Conservation (phyloP, 176 grass and related monocot species). For the Avena sativa region DNA sequence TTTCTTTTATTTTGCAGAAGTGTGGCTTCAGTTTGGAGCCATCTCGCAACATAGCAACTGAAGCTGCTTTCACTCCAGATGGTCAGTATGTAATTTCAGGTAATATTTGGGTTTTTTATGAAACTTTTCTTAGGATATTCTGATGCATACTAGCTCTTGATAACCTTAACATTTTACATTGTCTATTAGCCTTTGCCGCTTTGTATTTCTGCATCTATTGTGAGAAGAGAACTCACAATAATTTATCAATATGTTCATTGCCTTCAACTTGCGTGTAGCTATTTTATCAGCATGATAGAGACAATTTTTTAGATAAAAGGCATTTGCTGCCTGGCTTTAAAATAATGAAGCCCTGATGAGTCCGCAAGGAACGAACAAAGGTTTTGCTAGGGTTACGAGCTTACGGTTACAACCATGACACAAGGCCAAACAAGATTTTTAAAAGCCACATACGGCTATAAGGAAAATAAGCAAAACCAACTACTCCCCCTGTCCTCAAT, state of each 20-base stretch:
- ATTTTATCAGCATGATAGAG: slow-evolving; percentile 23
- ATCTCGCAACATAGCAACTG: slow-evolving; percentile 82
- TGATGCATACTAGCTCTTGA: slow-evolving; percentile 11
- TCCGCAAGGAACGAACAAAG: no score
- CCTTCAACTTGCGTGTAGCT: slow-evolving; percentile 23
- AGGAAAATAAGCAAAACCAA: no score
- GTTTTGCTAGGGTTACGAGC: no score
- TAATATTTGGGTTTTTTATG: slow-evolving; percentile 30
- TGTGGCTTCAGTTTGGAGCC: slow-evolving; percentile 97
- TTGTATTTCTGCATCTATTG: neutral
- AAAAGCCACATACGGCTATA: no score
- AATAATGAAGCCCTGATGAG: no score
- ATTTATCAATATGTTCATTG: slow-evolving; percentile 22
- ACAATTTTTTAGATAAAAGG: neutral
- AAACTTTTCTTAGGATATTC: slow-evolving; percentile 24
- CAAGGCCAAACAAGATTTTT: no score
- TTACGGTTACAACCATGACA: no score
- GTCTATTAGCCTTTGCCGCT: neutral
- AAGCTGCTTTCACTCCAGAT: slow-evolving; percentile 97
- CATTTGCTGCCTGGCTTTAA: no score
- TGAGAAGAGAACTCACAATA: slow-evolving; percentile 7
- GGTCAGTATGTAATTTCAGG: slow-evolving; percentile 95
- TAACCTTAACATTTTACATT: neutral
- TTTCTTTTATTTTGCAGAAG: slow-evolving; percentile 54
- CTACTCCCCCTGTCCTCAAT: no score